Percentiles rank a stretch among this genome's conserved stretches.
phyloP scores from a whole-genome alignment of 306 rosid genomes.

The Ormosia semicastrata region DNA sequence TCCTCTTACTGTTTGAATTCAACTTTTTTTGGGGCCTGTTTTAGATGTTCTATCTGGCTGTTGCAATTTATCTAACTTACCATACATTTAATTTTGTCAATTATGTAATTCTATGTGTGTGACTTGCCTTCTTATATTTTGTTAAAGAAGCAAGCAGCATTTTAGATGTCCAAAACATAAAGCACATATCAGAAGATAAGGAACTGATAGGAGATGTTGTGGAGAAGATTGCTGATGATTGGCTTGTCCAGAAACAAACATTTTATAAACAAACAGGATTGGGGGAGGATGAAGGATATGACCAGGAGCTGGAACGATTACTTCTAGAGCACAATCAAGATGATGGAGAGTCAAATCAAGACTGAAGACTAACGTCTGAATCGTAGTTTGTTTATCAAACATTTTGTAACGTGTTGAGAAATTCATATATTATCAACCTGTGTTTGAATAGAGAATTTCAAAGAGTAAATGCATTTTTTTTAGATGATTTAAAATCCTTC shows the following conservation, averaged over 20 bases:
- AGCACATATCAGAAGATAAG: constrained; percentile 55
- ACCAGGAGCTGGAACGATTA: constrained; percentile 38
- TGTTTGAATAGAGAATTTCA: too few species aligned
- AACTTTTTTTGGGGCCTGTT: background rate
- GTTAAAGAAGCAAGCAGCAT: constrained; percentile 59
- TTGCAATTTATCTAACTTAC: constrained; percentile 3
- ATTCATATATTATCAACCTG: too few species aligned
- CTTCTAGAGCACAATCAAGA: constrained; percentile 31
- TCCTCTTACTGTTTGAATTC: background rate
- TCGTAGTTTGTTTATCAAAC: background rate
- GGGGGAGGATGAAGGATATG: constrained; percentile 30
- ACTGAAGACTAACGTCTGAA: background rate
- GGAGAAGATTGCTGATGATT: constrained; percentile 55
- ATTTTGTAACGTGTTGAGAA: too few species aligned
- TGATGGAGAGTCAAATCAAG: constrained; percentile 1
- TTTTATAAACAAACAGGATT: constrained; percentile 59
- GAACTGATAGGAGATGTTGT: constrained; percentile 51
- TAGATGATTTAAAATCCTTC: too few species aligned
- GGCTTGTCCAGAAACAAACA: constrained; percentile 55
- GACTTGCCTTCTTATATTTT: background rate
- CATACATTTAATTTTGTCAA: background rate
- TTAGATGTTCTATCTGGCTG: background rate
- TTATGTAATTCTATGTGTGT: background rate
- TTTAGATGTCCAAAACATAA: constrained; percentile 53
- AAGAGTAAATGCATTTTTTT: too few species aligned